Conservation (phyloP, 1,284 basidiomycete species). For the Cryptococcus sp. region DNA sequence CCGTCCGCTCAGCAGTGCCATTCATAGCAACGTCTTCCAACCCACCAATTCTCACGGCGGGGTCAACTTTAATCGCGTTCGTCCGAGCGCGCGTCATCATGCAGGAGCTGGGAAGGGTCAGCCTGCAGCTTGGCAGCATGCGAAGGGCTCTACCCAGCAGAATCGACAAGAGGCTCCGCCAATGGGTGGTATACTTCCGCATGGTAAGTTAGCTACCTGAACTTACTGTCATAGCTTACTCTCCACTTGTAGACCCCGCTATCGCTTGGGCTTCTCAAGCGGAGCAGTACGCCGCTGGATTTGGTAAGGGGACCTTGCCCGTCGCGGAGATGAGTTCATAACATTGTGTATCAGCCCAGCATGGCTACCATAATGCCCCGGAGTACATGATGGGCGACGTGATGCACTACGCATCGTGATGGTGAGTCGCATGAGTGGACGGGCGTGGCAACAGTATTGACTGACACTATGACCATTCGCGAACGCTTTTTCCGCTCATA, state of each 20-base stretch:
- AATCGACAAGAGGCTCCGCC: background rate
- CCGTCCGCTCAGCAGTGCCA: slow-evolving; percentile 23
- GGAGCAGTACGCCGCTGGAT: background rate
- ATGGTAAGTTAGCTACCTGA: slow-evolving; percentile 4
- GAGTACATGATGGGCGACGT: slow-evolving; percentile 1
- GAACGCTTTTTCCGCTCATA: too few relatives aligned
- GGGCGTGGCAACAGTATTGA: too few relatives aligned
- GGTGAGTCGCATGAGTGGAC: too few relatives aligned
- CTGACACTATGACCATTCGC: too few relatives aligned
- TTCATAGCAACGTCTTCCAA: slow-evolving; percentile 16
- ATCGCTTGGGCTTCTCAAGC: slow-evolving; percentile 17
- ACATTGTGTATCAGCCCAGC: background rate
- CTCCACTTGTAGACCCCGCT: slow-evolving; percentile 11
- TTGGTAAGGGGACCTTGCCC: slow-evolving; percentile 3
- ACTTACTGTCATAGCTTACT: background rate
- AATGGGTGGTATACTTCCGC: slow-evolving; percentile 11
- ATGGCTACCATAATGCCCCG: background rate
- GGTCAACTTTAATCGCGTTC: slow-evolving; percentile 51
- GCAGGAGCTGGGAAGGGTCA: slow-evolving; percentile 14
- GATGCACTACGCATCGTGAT: background rate
- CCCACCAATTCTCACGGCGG: slow-evolving; percentile 49
- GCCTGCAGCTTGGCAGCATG: background rate
- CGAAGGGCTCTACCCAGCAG: background rate
- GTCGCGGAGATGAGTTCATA: background rate
- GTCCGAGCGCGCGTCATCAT: slow-evolving; percentile 33